phyloP scores from a whole-genome alignment of 768 basidiomycete genomes.

The Coprinopsis marcescibilis region DNA sequence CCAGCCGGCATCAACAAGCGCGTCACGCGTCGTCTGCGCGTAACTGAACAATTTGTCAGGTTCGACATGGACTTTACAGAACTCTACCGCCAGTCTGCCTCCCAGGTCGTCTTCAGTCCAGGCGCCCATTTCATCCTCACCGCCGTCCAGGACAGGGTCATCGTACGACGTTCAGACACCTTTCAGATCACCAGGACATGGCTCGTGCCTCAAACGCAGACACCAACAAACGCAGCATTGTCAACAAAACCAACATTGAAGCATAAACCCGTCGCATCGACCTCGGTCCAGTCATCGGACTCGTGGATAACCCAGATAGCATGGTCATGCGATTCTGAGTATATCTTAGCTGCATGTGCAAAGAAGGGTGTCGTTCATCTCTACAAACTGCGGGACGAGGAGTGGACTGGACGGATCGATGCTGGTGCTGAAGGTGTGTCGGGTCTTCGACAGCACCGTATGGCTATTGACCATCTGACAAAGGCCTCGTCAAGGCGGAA shows the following conservation, averaged over 20 bases:
- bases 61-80: conserved; percentile 78
- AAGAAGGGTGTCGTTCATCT: conserved; percentile 67
- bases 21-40: conserved; percentile 3
- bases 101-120: conserved; percentile 77
- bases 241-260: conserved; percentile 29
- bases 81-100: conserved; percentile 67
- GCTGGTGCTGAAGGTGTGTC: conserved; percentile 64
- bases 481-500: conserved; percentile 76
- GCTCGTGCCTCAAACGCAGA: conserved; percentile 53
- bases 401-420: conserved; percentile 73
- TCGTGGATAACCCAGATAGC: conserved; percentile 64
- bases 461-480: conserved; percentile 8
- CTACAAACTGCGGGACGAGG: conserved; percentile 74
- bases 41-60: neutral
- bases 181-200: conserved; percentile 81
- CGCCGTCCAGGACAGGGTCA: conserved; percentile 69
- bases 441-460: neutral
- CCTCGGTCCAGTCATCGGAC: conserved; percentile 22
- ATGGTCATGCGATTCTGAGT: conserved; percentile 89
- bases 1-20: neutral
- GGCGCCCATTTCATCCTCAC: conserved; percentile 85
- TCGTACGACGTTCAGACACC: conserved; percentile 79
- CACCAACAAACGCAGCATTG: conserved; percentile 42
- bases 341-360: conserved; percentile 76
- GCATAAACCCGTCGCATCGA: conserved; percentile 19